These are phyloP conservation scores for Chalaropsis thielavioides DNA, from an alignment of 2,329 filamentous ascomycete species.

Conservation along the genomic window DNA sequence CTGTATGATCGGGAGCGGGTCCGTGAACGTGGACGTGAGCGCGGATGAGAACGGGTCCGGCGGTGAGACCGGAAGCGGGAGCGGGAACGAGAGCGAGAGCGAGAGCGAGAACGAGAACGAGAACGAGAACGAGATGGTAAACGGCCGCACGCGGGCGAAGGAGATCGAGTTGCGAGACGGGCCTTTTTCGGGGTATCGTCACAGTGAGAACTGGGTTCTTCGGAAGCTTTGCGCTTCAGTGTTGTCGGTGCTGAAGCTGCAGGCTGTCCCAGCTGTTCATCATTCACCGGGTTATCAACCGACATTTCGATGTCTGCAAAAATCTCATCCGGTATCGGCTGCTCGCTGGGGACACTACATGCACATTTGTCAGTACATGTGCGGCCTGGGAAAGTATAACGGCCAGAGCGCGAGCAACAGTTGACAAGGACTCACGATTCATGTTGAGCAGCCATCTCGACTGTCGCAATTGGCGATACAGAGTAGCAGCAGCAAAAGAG, in stretches of 20 bases:
- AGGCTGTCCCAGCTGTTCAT: neutral
- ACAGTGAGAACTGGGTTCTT: neutral
- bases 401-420: neutral
- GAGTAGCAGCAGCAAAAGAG: neutral
- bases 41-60: slow-evolving; percentile 4
- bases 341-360: neutral
- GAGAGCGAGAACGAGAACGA: neutral
- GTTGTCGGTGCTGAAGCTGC: neutral
- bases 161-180: slow-evolving; percentile 2
- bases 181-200: slow-evolving; percentile 12
- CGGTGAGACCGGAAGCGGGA: neutral
- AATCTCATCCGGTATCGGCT: neutral
- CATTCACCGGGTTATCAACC: neutral
- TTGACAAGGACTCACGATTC: neutral
- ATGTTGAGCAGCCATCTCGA: neutral
- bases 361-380: neutral
- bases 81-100: neutral
- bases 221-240: slow-evolving; percentile 15
- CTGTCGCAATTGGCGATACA: neutral
- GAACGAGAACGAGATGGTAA: neutral
- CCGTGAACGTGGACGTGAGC: neutral
- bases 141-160: neutral
- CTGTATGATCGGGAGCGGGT: neutral
- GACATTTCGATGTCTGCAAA: neutral
- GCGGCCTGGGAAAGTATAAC: neutral